A percentile compares a stretch with the other conserved stretches of the same genome.
Evolutionary conservation across 805 yeast genomes (phyloP).

Genomic region (Hermanozyma aechmeae): DNA sequence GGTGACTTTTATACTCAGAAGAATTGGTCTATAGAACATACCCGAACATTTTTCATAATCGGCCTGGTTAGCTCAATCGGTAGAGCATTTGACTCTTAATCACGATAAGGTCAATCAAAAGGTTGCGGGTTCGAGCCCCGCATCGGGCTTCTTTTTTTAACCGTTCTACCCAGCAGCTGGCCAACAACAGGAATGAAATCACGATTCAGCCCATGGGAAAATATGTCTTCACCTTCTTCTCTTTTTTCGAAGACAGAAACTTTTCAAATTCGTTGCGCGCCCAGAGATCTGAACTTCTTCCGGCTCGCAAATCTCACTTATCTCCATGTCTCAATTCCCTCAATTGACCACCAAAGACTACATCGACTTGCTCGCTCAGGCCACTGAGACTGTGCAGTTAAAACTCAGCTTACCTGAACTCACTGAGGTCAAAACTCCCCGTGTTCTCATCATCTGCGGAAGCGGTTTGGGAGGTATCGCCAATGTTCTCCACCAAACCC

Average conservation of each 20-base stretch:
- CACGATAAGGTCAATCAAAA: slow-evolving; percentile 18
- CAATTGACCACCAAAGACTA: slow-evolving; percentile 10
- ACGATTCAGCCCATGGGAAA: too few species aligned
- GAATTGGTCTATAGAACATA: too few species aligned
- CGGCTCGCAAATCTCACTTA: too few species aligned
- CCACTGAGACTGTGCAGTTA: slow-evolving; percentile 8
- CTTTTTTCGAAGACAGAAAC: too few species aligned
- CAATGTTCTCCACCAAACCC: slow-evolving; percentile 32
- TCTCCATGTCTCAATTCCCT: too few species aligned
- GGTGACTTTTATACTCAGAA: too few species aligned
- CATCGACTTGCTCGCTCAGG: slow-evolving; percentile 11
- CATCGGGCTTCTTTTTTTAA: slow-evolving; percentile 16
- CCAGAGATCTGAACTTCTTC: too few species aligned
- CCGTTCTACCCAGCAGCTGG: too few species aligned
- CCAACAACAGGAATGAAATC: too few species aligned
- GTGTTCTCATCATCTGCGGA: slow-evolving; percentile 80
- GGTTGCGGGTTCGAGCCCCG: slow-evolving; percentile 28
- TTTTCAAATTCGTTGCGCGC: too few species aligned
- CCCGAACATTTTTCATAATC: too few species aligned
- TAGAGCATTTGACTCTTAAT: slow-evolving; percentile 25
- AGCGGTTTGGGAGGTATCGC: slow-evolving; percentile 90
- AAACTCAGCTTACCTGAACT: slow-evolving; percentile 5
- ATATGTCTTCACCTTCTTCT: too few species aligned
- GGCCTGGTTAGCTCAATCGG: slow-evolving; percentile 26
- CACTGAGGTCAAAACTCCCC: slow-evolving; percentile 31